Base-by-base conservation (phyloP, 345 rosid species). In the Syzygium oleosum region DNA sequence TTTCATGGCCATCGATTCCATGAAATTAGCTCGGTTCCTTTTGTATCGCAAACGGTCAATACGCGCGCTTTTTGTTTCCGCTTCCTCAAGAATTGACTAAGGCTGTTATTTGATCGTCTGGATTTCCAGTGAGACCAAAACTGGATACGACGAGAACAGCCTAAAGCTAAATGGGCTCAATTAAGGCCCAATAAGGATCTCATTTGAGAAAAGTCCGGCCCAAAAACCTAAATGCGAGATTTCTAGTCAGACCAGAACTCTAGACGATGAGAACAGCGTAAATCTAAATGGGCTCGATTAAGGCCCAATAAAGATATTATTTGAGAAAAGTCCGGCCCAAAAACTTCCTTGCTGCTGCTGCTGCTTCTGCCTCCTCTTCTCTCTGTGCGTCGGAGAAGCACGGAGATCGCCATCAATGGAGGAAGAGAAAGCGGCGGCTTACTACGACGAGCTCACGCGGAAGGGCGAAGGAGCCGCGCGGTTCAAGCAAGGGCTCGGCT, bases 381-480 rank as follows among this genome's bases (percentile, higher is more conserved):
- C 49, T 34, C 38, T 0, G 46, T 3, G 25, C 46, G 46, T 68
- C 23, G 23, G 79, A 15, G 77, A 31, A 31, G 46, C 79, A 4
- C 79, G 12, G 79, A 29, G 0, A 51, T 86, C 84, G 55, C 15
- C 86, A 56, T 34, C 89, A 52, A 95, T 95, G 98, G 98, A 95
- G 88, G 98, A 95, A 88, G 98, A 94, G 41, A 94, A 94, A 87
- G 95, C 96, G 29, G 96, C 95, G 12, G 98, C 96, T 19, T 95
- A 94, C 93, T 93, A 95, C 91, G 95, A 96, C 29, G 98, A 96
- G 91, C 97, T 95, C 63, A 95, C 94, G 6, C 95, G 97, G 31
- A 95, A 92, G 91, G 99, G 99, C 58, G 96, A 93, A 91, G 99
- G 98, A 58, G 99, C 99, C 65, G 99, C 99, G 51, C 92, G 98